These are phyloP conservation scores for Citrus unshiu DNA, from an alignment of 345 rosid species.

Conservation along the genomic window DNA sequence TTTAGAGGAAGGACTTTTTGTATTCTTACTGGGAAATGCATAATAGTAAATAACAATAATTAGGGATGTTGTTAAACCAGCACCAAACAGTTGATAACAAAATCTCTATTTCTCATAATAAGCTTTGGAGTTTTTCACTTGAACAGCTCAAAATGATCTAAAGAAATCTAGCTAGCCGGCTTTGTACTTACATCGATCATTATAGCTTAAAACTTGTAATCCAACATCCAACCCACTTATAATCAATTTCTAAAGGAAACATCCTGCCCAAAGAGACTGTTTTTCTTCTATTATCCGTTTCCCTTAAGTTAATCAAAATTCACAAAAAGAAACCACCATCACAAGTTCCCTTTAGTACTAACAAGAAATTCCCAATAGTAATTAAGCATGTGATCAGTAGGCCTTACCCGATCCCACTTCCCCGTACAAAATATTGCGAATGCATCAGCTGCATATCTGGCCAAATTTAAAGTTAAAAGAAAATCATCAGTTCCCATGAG, in stretches of 20 bases:
- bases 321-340: background rate
- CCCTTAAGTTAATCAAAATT: background rate
- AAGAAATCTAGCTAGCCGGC: background rate
- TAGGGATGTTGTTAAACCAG: background rate
- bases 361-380: conserved; percentile 65
- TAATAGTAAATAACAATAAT: background rate
- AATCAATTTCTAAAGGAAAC: background rate
- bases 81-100: background rate
- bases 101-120: background rate
- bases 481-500: background rate
- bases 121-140: background rate
- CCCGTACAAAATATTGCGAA: conserved; percentile 89
- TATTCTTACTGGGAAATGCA: background rate
- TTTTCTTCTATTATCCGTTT: background rate
- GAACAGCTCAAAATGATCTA: background rate
- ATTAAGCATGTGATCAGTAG: conserved; percentile 67
- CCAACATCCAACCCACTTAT: background rate
- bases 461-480: conserved; percentile 1
- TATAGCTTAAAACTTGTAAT: background rate
- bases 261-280: background rate
- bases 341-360: background rate
- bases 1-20: too few species aligned
- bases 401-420: conserved; percentile 62
- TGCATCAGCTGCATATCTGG: conserved; percentile 87
- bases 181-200: background rate